phyloP scores from a whole-genome alignment of 2,329 filamentous ascomycete species.

The Microdochium trichocladiopsis region DNA sequence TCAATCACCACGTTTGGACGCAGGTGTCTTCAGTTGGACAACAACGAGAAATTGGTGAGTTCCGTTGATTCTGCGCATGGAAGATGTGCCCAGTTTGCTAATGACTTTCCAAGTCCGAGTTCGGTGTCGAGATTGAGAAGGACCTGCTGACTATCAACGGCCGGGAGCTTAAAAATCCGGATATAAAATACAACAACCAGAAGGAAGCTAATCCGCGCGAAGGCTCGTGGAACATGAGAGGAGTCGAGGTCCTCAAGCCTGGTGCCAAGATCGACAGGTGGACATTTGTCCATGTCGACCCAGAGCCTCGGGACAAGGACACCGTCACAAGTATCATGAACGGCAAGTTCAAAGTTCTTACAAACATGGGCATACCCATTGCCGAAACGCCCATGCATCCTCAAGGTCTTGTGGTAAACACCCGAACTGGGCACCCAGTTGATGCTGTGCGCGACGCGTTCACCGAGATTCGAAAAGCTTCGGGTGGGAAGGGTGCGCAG shows the following conservation, averaged over 20 bases:
- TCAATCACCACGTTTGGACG: slow-evolving; percentile 56
- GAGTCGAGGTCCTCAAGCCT: slow-evolving; percentile 46
- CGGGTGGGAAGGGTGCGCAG: slow-evolving; percentile 20
- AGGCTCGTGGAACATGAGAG: slow-evolving; percentile 66
- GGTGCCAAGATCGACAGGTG: slow-evolving; percentile 39
- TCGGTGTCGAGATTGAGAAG: slow-evolving; percentile 56
- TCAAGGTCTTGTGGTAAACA: no score
- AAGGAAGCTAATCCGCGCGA: slow-evolving; percentile 24
- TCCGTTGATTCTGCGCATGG: background rate
- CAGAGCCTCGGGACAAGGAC: slow-evolving; percentile 1
- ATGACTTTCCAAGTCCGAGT: slow-evolving; percentile 26
- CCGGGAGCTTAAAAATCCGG: slow-evolving; percentile 57
- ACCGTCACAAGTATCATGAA: background rate
- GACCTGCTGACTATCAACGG: slow-evolving; percentile 65
- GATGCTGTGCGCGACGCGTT: slow-evolving; percentile 23
- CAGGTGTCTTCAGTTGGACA: slow-evolving; percentile 48
- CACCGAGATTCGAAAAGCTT: slow-evolving; percentile 11
- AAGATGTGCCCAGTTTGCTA: slow-evolving; percentile 1
- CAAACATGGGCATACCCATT: slow-evolving; percentile 31
- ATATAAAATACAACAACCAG: slow-evolving; percentile 46
- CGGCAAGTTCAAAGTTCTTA: slow-evolving; percentile 28
- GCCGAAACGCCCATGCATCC: slow-evolving; percentile 6
- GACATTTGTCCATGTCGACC: slow-evolving; percentile 37
- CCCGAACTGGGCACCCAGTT: slow-evolving; percentile 7
- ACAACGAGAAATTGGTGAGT: slow-evolving; percentile 36